Evolutionary conservation across 495 filamentous ascomycete species (phyloP).

Genomic region (Penicillium steckii): DNA sequence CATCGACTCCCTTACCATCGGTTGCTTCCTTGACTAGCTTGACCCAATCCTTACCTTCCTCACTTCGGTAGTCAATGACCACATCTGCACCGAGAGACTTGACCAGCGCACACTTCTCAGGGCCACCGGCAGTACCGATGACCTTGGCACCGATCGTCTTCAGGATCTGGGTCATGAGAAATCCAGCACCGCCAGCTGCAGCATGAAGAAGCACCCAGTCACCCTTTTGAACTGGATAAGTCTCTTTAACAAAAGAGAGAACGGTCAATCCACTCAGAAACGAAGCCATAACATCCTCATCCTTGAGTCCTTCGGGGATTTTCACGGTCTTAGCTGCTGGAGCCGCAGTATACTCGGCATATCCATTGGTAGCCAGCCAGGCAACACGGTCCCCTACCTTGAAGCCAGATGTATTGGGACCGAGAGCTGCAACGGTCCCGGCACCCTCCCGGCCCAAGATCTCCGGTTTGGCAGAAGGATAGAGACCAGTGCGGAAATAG

Average conservation of each 20-base stretch:
- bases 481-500: constrained; percentile 91
- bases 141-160: constrained; percentile 69
- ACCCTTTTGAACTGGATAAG: constrained; percentile 67
- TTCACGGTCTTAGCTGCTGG: constrained; percentile 55
- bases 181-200: constrained; percentile 85
- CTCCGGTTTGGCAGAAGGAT: constrained; percentile 71
- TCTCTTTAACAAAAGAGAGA: constrained; percentile 75
- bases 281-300: constrained; percentile 64
- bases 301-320: constrained; percentile 61
- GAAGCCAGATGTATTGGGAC: constrained; percentile 47
- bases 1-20: constrained; percentile 65
- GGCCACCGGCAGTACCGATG: constrained; percentile 79
- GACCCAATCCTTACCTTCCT: constrained; percentile 65
- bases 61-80: constrained; percentile 68
- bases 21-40: constrained; percentile 68
- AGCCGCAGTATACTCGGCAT: constrained; percentile 76
- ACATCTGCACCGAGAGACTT: constrained; percentile 66
- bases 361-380: constrained; percentile 60
- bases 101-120: constrained; percentile 71
- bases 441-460: constrained; percentile 83
- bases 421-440: constrained; percentile 58
- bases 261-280: constrained; percentile 87
- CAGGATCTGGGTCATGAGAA: constrained; percentile 75
- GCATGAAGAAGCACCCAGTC: constrained; percentile 90
- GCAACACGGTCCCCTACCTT: constrained; percentile 66